A percentile compares a stretch with the other conserved stretches of the same genome.
Evolutionary conservation across 1,284 basidiomycete genomes (phyloP).

Genomic region (Naganishia albida): DNA sequence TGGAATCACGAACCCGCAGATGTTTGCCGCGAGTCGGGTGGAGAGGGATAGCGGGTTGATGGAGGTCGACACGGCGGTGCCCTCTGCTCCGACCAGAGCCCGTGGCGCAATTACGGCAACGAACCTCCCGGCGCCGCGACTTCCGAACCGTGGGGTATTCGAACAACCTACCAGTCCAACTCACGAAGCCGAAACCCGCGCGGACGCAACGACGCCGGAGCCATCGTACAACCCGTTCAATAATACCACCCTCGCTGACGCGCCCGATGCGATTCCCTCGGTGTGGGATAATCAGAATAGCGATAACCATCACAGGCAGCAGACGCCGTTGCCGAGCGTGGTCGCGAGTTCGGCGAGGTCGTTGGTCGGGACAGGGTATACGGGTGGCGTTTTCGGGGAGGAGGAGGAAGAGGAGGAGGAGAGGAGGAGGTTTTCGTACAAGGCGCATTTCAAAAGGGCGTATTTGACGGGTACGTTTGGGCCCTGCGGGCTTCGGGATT

Average conservation of each 20-base stretch:
- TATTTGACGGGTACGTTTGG: conserved; percentile 68
- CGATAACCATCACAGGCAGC: conserved; percentile 25
- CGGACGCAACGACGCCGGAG: background rate
- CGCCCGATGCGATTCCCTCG: conserved; percentile 22
- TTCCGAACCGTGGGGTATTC: background rate
- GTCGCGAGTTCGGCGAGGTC: conserved; percentile 1
- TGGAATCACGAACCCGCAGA: conserved; percentile 25
- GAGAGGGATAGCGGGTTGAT: conserved; percentile 27
- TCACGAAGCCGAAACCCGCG: background rate
- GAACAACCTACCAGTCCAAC: conserved; percentile 7
- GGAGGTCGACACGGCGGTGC: conserved; percentile 3
- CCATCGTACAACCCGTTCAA: conserved; percentile 11
- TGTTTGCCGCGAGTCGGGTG: conserved; percentile 28
- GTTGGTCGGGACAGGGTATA: conserved; percentile 16
- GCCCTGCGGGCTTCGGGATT: background rate
- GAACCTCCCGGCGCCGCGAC: conserved; percentile 11
- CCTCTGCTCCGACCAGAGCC: too few relatives aligned
- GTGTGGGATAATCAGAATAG: conserved; percentile 28
- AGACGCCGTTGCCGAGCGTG: conserved; percentile 31
- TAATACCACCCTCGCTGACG: conserved; percentile 16
- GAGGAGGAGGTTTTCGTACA: conserved; percentile 40
- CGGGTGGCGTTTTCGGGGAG: conserved; percentile 21
- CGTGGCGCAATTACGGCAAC: background rate
- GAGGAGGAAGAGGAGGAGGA: conserved; percentile 24
- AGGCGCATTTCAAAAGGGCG: conserved; percentile 69